Conservation (phyloP, 2,329 filamentous ascomycete genomes). For the Thermothelomyces thermophilus region DNA sequence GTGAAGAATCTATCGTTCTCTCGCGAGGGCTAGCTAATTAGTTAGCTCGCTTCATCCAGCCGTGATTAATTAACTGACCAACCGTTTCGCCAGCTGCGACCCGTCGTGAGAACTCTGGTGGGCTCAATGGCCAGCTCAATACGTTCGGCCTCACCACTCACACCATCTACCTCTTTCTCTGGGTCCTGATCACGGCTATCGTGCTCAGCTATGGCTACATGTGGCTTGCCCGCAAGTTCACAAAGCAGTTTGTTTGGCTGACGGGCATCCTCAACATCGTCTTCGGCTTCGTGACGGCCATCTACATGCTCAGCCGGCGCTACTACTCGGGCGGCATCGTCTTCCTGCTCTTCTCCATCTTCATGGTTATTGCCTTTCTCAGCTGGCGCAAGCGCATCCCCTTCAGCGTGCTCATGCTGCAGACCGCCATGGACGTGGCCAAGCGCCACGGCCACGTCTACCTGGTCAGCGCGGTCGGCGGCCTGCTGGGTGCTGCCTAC, state of each 20-base stretch:
- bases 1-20: not conserved
- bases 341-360: conserved; percentile 74
- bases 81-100: conserved; percentile 35
- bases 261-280: conserved; percentile 84
- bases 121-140: conserved; percentile 65
- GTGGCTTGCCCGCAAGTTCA: conserved; percentile 65
- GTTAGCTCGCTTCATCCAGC: too few relatives aligned
- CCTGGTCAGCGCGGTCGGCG: conserved; percentile 75
- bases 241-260: conserved; percentile 88
- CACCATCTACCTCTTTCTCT: conserved; percentile 77
- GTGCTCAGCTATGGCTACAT: conserved; percentile 74
- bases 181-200: conserved; percentile 67
- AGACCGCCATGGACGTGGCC: conserved; percentile 77
- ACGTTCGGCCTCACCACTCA: conserved; percentile 68
- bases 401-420: conserved; percentile 84
- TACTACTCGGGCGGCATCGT: conserved; percentile 84
- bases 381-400: conserved; percentile 87
- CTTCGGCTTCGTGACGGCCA: conserved; percentile 75
- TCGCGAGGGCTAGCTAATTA: not conserved
- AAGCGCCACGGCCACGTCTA: conserved; percentile 82
- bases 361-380: conserved; percentile 76
- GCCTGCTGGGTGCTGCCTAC: conserved; percentile 67
- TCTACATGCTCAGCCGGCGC: conserved; percentile 71
- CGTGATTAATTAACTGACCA: not conserved
- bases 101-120: conserved; percentile 57